A percentile compares a stretch with the other conserved stretches of the same genome.
These are phyloP conservation scores for Colletotrichum simmondsii DNA, from an alignment of 2,329 filamentous ascomycete genomes.

Conservation along the genomic window DNA sequence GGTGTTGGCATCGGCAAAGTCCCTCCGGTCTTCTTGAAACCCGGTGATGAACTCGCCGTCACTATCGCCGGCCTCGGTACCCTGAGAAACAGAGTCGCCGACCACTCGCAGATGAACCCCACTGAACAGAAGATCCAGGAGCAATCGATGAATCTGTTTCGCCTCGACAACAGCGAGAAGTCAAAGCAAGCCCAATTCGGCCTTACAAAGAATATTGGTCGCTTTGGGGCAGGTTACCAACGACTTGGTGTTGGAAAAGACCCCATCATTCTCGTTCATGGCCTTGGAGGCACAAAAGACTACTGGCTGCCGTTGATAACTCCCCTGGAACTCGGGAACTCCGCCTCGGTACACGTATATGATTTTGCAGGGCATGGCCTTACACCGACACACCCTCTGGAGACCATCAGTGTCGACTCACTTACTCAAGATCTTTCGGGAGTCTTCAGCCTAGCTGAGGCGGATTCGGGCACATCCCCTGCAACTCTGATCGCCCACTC, in stretches of 20 bases:
- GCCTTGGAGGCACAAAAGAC: constrained; percentile 58
- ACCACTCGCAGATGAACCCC: constrained; percentile 37
- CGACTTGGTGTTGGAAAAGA: constrained; percentile 39
- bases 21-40: constrained; percentile 52
- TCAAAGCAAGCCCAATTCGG: constrained; percentile 37
- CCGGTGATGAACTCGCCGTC: constrained; percentile 53
- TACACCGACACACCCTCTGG: constrained; percentile 60
- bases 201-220: constrained; percentile 47
- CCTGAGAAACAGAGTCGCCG: constrained; percentile 50
- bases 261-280: constrained; percentile 64
- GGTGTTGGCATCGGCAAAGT: constrained; percentile 59
- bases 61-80: constrained; percentile 53
- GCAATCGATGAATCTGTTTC: neutral
- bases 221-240: constrained; percentile 51
- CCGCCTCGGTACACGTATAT: constrained; percentile 53
- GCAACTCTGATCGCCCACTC: constrained; percentile 61
- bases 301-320: constrained; percentile 58
- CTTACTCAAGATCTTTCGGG: constrained; percentile 54
- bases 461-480: constrained; percentile 38
- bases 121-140: constrained; percentile 35
- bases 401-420: constrained; percentile 52
- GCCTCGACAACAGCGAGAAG: constrained; percentile 33
- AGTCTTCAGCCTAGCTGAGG: constrained; percentile 47
- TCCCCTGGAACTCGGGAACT: constrained; percentile 41
- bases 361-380: constrained; percentile 68